Evolutionary conservation across 148 eudicot genomes (phyloP).

Genomic region (Fagopyrum homotropicum): DNA sequence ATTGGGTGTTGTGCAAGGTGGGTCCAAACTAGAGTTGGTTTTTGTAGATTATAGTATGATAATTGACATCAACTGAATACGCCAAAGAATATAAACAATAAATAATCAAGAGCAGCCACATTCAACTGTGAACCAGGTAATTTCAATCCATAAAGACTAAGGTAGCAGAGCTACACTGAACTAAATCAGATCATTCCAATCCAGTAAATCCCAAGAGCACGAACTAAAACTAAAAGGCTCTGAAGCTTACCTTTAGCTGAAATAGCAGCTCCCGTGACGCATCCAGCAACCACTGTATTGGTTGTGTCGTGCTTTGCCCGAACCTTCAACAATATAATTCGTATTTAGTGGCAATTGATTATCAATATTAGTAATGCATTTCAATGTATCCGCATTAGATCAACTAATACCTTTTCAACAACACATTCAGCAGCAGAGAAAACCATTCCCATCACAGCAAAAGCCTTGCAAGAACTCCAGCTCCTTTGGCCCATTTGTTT

Average conservation of each 20-base stretch:
- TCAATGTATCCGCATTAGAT: background rate
- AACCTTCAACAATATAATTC: slow-evolving; percentile 30
- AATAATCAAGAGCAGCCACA: background rate
- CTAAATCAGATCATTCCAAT: background rate
- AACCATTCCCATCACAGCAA: slow-evolving; percentile 79
- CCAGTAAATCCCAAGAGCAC: background rate
- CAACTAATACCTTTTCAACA: slow-evolving; percentile 58
- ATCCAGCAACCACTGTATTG: slow-evolving; percentile 84
- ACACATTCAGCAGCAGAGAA: slow-evolving; percentile 88
- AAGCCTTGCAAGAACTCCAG: slow-evolving; percentile 87
- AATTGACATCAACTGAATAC: background rate
- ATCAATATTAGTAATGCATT: background rate
- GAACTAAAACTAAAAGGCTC: slow-evolving; percentile 4
- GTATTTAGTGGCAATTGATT: background rate
- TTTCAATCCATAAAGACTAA: background rate
- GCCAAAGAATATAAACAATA: background rate
- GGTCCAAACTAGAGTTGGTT: background rate
- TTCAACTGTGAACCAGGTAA: background rate
- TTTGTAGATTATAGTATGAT: background rate
- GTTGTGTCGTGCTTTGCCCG: slow-evolving; percentile 90
- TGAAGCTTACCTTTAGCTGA: slow-evolving; percentile 63
- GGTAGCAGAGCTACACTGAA: background rate
- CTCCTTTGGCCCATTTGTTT: slow-evolving; percentile 89
- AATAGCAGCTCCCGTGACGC: slow-evolving; percentile 78
- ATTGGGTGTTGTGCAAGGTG: background rate